Base-by-base conservation (phyloP, 441 rosid genomes). In the Macaranga tanarius region DNA sequence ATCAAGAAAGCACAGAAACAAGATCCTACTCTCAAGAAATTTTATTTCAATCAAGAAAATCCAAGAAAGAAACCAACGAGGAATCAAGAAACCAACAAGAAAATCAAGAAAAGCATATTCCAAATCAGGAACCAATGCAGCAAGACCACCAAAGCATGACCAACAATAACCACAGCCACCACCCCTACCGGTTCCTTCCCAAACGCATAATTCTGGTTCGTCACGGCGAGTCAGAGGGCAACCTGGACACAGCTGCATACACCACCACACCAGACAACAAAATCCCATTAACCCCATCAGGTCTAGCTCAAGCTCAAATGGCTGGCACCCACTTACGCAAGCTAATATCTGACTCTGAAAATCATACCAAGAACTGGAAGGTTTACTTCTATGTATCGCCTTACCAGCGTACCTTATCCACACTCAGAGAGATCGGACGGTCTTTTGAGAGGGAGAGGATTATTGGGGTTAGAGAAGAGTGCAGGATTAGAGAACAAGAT, bases 321-420 rank as follows among this genome's bases (percentile, higher is more conserved):
- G 90, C 90, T 20, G 99, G 98, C 7, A 58, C 80, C 74, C 81
- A 69, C 25, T 75, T 95, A 42, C 82, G 71, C 59, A 72, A 71
- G 1, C 75, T 95, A 42, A 63, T 88, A 73, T 82, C 96, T 4
- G 45, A 77, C 3, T 55, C 28, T 7, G 64, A 65, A 5, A 70
- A 73, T 40, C 69, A 69, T 10, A 71, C 72, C 1, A 72, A 73
- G 2, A 77, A 86, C 77, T 90, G 95, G 94, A 85, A 92, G 25
- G 92, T 87, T 10, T 89, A 89, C 89, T 95, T 95, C 88, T 95
- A 95, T 77, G 97, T 87, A 0, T 91, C 98, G 0, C 99, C 99
- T 0, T 95, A 95, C 79, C 89, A 90, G 52, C 92, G 99, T 22
- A 93, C 98, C 58, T 79, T 92, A 75, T 89, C 99, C 28, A 95